Base-by-base conservation (phyloP, 2,329 filamentous ascomycete genomes). In the Penicillium hordei region DNA sequence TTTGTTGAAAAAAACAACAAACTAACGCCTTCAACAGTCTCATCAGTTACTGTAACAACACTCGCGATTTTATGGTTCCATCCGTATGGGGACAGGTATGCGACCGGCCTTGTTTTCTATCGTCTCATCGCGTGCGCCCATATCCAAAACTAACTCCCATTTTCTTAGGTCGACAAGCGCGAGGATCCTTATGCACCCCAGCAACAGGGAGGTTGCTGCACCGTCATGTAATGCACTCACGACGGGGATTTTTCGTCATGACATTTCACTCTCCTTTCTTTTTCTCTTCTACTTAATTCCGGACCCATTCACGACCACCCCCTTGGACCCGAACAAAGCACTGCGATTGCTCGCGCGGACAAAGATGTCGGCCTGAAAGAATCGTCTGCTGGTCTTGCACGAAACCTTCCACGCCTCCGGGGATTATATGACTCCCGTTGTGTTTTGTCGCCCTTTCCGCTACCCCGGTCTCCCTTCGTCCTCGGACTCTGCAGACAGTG, bases 101-200 rank as follows among this genome's bases (percentile, higher is more conserved):
- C 66, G 61, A 64, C 59, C 59, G 50, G 43, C 29, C 12, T 3
- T 33, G 0, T 50, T 43, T 39, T 27, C 45, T 48, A 6, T n/a
- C 42, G 46, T 60, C 38, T 34, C 25, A 29, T 46, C 54, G 45
- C 48, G 42, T 58, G 54, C 58, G 55, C 53, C 10, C 25, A 9
- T 19, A 52, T 52, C 43, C 44, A 13, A 25, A 40, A 53, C 63
- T 66, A 59, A 65, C 63, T 34, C 34, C 34, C 45, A 25, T 34
- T 33, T 33, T 51, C 38, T 46, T 71, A 87, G 83, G 91, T 97
- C 65, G 91, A 95, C 73, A 93, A 92, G 82, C 89, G 90, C 76
- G 94, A 97, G 75, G 94, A 99, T 75, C 94, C 94, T n/a, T 99
- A 99, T 76, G 92, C 93, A 71, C 93, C 93, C 67, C 93, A 95